These are phyloP conservation scores for Hibiscus mutabilis DNA, from an alignment of 345 rosid genomes.

Conservation along the genomic window DNA sequence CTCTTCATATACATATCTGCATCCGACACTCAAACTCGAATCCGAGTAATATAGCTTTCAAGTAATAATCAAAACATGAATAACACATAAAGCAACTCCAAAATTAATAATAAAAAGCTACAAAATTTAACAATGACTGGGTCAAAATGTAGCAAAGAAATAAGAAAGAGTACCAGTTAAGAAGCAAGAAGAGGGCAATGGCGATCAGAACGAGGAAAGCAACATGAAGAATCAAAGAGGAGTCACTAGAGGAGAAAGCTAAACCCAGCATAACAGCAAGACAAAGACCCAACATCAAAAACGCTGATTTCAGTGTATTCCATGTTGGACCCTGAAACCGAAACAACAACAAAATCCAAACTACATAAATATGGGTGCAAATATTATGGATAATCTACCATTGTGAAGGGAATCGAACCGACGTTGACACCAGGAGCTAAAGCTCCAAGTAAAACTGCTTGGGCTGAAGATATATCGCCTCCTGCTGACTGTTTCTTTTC, in stretches of 20 bases:
- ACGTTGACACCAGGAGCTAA: slow-evolving; percentile 93
- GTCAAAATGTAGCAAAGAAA: not conserved
- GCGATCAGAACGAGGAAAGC: slow-evolving; percentile 66
- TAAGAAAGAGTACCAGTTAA: slow-evolving; percentile 48
- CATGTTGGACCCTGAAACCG: slow-evolving; percentile 77
- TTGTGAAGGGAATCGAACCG: slow-evolving; percentile 9
- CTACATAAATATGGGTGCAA: not conserved
- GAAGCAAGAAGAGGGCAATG: slow-evolving; percentile 67
- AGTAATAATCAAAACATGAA: not conserved
- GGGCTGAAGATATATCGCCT: slow-evolving; percentile 49
- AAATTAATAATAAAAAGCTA: not conserved
- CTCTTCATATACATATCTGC: too few relatives aligned
- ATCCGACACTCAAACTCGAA: too few relatives aligned
- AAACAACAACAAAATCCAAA: slow-evolving; percentile 12
- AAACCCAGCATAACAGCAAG: slow-evolving; percentile 70
- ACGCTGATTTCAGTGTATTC: slow-evolving; percentile 68
- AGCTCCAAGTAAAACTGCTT: slow-evolving; percentile 82
- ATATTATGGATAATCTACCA: not conserved
- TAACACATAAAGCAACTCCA: not conserved
- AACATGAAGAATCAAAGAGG: slow-evolving; percentile 62
- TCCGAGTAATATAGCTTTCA: not conserved
- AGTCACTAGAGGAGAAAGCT: slow-evolving; percentile 75
- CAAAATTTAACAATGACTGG: not conserved
- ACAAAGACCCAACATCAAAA: slow-evolving; percentile 58
- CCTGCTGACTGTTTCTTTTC: slow-evolving; percentile 4